Evolutionary conservation across 192 early-diverging fungal species (phyloP), one percentile per base, ranked within the genome.

Genomic region (Backusella morwellensis): DNA sequence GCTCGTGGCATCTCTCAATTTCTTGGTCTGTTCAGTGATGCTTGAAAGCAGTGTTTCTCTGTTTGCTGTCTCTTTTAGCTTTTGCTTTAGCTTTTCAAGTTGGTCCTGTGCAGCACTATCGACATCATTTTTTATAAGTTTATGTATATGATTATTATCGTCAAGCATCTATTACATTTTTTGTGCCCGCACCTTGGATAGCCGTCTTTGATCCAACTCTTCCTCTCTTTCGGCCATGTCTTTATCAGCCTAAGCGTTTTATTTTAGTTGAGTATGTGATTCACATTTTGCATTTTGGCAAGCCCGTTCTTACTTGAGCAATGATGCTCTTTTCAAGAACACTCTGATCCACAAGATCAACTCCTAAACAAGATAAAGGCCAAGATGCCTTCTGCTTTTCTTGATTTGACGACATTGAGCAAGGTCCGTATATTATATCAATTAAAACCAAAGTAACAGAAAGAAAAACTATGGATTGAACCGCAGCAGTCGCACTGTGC

Each of bases 271-370:
- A 44, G 42, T 17, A 17, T 7, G 82, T 35, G 68, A 23, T 32
- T 35, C 9, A 23, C 26, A 47, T 17, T 32, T 40, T 40, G 38
- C 11, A 40, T 40, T 38, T 38, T 38, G 12, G 63, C 44, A 68
- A 12, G 3, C 41, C 7, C 21, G n/a, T 40, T 17, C 26, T 44
- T 75, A 88, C 90, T 80, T 90, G 83, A 32, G 85, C 85, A 21
- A 93, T 92, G 36, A 96, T 87, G 8, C 85, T 75, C 38, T 81
- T 81, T 77, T 96, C 95, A 19, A 96, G 82, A 11, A 74, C 77
- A 12, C 82, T 73, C 78, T 95, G 93, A 78, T 94, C 91, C 0
- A 92, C 79, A 54, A 87, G 72, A 63, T 77, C 81, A 17, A 87
- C 83, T 35, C 84, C 84, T 6, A 85, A 74, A 12, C 74, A 41